Evolutionary conservation across 176 grass and related monocot species (phyloP).

Genomic region (Carex littledalei): DNA sequence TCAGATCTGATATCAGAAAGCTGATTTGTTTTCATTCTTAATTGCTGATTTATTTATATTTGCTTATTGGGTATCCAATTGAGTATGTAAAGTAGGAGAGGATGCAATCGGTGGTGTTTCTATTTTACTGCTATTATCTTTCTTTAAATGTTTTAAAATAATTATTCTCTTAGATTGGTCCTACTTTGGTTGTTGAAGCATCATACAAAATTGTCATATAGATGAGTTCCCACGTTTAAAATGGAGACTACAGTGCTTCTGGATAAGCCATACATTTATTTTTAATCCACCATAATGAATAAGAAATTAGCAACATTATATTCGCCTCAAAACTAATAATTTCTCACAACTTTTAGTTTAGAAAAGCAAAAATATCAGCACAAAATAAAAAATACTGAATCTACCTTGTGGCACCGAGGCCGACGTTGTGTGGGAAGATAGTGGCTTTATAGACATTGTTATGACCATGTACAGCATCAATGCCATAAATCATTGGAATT

Average conservation of each 20-base stretch:
- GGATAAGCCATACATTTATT: neutral
- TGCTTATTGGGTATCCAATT: neutral
- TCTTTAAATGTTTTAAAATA: neutral
- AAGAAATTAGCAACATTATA: neutral
- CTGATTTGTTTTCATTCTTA: neutral
- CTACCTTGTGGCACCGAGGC: slow-evolving; percentile 38
- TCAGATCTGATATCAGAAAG: neutral
- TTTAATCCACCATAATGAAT: neutral
- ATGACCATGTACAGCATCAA: slow-evolving; percentile 24
- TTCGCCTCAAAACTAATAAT: neutral
- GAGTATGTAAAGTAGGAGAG: neutral
- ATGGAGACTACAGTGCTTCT: neutral
- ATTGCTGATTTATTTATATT: neutral
- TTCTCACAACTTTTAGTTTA: neutral
- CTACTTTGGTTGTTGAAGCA: neutral
- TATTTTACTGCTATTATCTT: neutral
- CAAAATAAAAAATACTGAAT: neutral
- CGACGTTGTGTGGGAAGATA: slow-evolving; percentile 22
- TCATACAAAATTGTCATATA: slow-evolving; percentile 3
- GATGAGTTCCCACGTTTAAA: neutral
- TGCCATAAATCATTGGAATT: slow-evolving; percentile 26
- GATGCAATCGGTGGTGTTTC: neutral
- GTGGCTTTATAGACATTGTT: slow-evolving; percentile 24
- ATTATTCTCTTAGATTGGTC: neutral
- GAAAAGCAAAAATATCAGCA: neutral